Conservation (phyloP, 2,329 filamentous ascomycete species). For the Apiospora kogelbergensis region DNA sequence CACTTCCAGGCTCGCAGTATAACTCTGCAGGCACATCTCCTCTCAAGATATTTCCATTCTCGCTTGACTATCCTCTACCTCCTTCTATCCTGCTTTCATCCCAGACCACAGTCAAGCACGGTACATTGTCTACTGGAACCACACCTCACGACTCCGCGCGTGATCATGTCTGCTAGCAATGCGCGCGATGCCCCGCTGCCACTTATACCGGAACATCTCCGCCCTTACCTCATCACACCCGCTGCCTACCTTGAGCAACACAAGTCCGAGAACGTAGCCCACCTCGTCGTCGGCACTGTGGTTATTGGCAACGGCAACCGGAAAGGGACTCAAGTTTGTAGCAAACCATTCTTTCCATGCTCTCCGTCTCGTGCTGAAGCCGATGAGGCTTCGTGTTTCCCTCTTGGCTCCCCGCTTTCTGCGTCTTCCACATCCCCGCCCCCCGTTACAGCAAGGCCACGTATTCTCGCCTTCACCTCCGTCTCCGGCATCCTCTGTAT, state of each 20-base stretch:
- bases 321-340: slow-evolving; percentile 17
- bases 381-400: not conserved
- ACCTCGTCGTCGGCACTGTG: slow-evolving; percentile 27
- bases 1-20: not conserved
- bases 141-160: not conserved
- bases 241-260: slow-evolving; percentile 14
- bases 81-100: no score
- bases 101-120: not conserved
- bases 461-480: not conserved
- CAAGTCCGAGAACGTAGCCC: slow-evolving; percentile 1
- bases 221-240: slow-evolving; percentile 15
- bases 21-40: not conserved
- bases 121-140: not conserved
- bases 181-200: not conserved
- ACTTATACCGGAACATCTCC: slow-evolving; percentile 9
- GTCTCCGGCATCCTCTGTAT: not conserved
- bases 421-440: not conserved
- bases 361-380: no score
- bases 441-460: not conserved
- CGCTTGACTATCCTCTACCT: not conserved
- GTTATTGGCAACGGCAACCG: slow-evolving; percentile 32
- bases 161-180: not conserved
- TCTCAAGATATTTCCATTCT: not conserved
- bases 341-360: not conserved
- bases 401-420: not conserved